phyloP scores from a whole-genome alignment of 768 basidiomycete species.

The Calocybe gangraenosa region DNA sequence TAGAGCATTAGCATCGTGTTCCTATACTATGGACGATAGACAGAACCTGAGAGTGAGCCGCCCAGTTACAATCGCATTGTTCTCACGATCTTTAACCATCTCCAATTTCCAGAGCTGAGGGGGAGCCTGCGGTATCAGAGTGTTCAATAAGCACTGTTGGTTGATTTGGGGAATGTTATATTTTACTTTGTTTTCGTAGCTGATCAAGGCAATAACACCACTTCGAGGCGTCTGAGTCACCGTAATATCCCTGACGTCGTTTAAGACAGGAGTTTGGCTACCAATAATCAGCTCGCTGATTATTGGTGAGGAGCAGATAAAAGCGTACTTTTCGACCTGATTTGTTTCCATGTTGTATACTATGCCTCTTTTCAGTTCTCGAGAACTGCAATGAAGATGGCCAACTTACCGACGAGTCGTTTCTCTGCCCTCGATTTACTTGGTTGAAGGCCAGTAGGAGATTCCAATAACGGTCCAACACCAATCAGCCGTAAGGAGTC shows the following conservation, averaged over 20 bases:
- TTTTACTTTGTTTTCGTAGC: conserved; percentile 69
- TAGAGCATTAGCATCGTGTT: conserved; percentile 7
- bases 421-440: conserved; percentile 70
- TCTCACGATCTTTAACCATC: conserved; percentile 50
- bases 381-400: not conserved
- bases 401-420: conserved; percentile 58
- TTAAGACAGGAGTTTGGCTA: conserved; percentile 69
- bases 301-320: not conserved
- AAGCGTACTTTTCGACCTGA: conserved; percentile 60
- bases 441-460: conserved; percentile 59
- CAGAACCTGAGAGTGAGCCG: conserved; percentile 37
- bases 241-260: conserved; percentile 70
- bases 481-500: conserved; percentile 62
- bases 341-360: conserved; percentile 67
- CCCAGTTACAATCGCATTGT: conserved; percentile 26
- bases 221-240: conserved; percentile 43
- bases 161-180: too few relatives aligned
- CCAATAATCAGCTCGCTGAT: conserved; percentile 10
- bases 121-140: conserved; percentile 42
- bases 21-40: conserved; percentile 9
- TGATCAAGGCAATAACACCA: conserved; percentile 61
- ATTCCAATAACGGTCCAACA: conserved; percentile 64
- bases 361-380: conserved; percentile 19
- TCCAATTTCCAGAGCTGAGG: conserved; percentile 78
- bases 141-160: not conserved